Conservation (phyloP, 805 yeast species). For the Sporopachydermia quercuum region DNA sequence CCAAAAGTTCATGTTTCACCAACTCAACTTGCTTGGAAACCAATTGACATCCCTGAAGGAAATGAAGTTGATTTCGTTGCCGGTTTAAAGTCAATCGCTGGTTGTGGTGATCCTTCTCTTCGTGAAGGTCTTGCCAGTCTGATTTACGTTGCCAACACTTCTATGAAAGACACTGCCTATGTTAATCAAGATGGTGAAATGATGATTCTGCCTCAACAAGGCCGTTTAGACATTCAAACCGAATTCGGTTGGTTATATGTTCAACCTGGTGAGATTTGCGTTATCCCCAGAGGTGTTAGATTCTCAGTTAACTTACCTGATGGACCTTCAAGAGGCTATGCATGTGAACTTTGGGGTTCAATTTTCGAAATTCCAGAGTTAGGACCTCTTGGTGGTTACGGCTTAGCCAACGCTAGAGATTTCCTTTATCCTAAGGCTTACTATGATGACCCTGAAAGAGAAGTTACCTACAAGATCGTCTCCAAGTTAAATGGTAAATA, state of each 20-base stretch:
- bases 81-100: not conserved
- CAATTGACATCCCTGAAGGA: not conserved
- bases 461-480: slow-evolving; percentile 8
- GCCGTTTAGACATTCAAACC: slow-evolving; percentile 1
- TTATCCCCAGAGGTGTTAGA: not conserved
- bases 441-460: slow-evolving; percentile 12
- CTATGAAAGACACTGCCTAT: not conserved
- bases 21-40: not conserved
- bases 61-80: not conserved
- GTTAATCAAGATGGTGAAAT: not conserved
- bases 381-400: slow-evolving; percentile 17
- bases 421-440: slow-evolving; percentile 14
- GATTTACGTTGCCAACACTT: not conserved
- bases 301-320: slow-evolving; percentile 1
- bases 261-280: not conserved
- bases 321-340: slow-evolving; percentile 11
- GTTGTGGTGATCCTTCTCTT: not conserved
- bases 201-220: not conserved
- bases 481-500: slow-evolving; percentile 8
- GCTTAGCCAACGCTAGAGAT: slow-evolving; percentile 17
- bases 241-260: not conserved
- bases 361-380: slow-evolving; percentile 17
- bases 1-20: not conserved
- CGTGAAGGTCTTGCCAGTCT: slow-evolving; percentile 1
- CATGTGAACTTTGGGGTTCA: slow-evolving; percentile 14